Conservation (phyloP, 805 yeast species). For the Starmerella bombi region DNA sequence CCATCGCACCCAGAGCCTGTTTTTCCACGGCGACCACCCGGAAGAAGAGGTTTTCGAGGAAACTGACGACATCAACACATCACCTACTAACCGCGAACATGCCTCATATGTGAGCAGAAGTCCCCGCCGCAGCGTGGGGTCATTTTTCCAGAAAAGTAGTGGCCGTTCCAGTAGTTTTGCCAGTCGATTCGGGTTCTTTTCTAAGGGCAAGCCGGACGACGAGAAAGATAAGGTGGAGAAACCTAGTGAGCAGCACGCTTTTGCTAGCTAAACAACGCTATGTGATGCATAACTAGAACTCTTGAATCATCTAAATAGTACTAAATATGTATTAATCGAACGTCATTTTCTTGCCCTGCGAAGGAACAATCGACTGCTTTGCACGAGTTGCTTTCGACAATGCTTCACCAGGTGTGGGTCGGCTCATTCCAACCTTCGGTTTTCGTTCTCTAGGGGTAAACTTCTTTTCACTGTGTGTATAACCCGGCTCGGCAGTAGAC, state of each 20-base stretch:
- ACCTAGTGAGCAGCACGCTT: background rate
- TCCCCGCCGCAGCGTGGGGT: background rate
- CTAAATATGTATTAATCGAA: conserved; percentile 34
- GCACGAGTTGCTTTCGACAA: conserved; percentile 81
- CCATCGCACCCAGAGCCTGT: background rate
- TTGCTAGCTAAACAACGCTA: background rate
- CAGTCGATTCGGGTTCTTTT: background rate
- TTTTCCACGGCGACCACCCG: background rate
- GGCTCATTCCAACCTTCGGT: conserved; percentile 14
- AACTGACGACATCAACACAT: background rate
- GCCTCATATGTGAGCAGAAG: background rate
- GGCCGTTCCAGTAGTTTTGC: background rate
- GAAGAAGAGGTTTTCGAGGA: background rate
- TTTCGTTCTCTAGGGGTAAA: background rate
- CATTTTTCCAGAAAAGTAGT: background rate
- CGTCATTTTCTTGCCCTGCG: conserved; percentile 75
- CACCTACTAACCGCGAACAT: no score
- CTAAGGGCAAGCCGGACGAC: background rate
- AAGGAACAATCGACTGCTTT: conserved; percentile 74
- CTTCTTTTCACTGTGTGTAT: background rate
- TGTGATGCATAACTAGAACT: background rate
- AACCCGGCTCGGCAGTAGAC: background rate
- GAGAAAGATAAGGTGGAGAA: background rate
- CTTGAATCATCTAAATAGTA: background rate
- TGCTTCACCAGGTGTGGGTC: conserved; percentile 54